Conservation (phyloP, 306 rosid genomes). For the Luffa acutangula region DNA sequence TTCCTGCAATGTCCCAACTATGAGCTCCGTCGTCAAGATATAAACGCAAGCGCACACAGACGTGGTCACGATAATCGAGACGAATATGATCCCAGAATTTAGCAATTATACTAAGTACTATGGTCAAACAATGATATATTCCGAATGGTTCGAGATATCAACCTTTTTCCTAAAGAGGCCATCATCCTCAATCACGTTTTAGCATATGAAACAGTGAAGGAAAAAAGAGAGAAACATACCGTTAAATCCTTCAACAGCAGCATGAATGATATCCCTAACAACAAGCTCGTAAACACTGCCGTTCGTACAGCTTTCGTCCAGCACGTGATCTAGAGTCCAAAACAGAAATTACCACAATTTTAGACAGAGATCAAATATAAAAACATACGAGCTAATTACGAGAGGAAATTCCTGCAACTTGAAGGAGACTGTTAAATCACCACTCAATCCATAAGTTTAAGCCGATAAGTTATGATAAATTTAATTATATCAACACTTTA, state of each 20-base stretch:
- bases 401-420: not conserved
- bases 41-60: not conserved
- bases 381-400: not conserved
- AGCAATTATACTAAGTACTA: not conserved
- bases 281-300: conserved; percentile 67
- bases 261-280: conserved; percentile 71
- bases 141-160: not conserved
- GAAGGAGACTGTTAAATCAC: not conserved
- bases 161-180: not conserved
- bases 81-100: not conserved
- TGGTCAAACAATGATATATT: not conserved
- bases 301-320: conserved; percentile 62
- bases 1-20: conserved; percentile 42
- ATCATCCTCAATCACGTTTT: not conserved
- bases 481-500: no score
- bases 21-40: conserved; percentile 8
- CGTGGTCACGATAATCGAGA: not conserved
- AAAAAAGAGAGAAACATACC: conserved; percentile 31
- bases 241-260: conserved; percentile 84
- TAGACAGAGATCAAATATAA: not conserved
- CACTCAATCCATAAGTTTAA: no score
- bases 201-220: not conserved
- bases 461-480: no score
- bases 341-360: not conserved
- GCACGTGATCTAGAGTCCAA: conserved; percentile 57